Evolutionary conservation across 805 yeast genomes (phyloP).

Genomic region (Myxozyma melibiosi): DNA sequence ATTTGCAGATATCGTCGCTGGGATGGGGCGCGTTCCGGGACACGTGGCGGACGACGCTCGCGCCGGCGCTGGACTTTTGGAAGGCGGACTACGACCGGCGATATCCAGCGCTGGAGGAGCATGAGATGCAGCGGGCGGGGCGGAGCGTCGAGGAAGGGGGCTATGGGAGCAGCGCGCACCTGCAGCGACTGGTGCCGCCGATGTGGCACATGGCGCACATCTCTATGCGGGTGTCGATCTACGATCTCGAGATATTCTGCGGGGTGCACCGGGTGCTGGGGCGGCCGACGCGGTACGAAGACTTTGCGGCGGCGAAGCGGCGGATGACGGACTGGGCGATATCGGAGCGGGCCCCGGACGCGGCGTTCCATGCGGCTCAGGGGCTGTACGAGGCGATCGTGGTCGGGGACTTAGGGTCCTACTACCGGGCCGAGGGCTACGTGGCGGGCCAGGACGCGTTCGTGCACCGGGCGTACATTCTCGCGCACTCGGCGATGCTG

Average conservation of each 20-base stretch:
- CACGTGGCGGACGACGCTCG: constrained; percentile 71
- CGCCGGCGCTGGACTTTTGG: constrained; percentile 74
- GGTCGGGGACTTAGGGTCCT: constrained; percentile 29
- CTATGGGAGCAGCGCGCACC: background rate
- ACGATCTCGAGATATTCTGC: constrained; percentile 75
- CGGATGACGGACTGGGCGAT: constrained; percentile 58
- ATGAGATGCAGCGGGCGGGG: background rate
- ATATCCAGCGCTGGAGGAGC: constrained; percentile 10
- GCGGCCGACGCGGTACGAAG: constrained; percentile 57
- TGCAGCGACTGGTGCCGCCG: constrained; percentile 27
- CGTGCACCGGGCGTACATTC: constrained; percentile 38
- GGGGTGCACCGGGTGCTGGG: constrained; percentile 84
- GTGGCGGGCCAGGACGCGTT: constrained; percentile 37
- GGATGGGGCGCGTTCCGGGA: constrained; percentile 47
- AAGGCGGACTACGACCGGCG: constrained; percentile 41
- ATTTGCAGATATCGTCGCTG: constrained; percentile 57
- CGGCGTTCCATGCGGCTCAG: constrained; percentile 55
- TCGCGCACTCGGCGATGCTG: constrained; percentile 38
- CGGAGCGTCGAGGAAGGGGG: background rate
- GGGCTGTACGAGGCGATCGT: constrained; percentile 24
- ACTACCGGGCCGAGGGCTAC: constrained; percentile 27
- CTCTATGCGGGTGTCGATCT: constrained; percentile 63
- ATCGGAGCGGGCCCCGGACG: constrained; percentile 50
- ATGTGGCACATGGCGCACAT: constrained; percentile 33
- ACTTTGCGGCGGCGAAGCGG: constrained; percentile 52